Evolutionary conservation across 495 filamentous ascomycete species (phyloP), one percentile per base, ranked within the genome.

Genomic region (Penicillium cataractarum): DNA sequence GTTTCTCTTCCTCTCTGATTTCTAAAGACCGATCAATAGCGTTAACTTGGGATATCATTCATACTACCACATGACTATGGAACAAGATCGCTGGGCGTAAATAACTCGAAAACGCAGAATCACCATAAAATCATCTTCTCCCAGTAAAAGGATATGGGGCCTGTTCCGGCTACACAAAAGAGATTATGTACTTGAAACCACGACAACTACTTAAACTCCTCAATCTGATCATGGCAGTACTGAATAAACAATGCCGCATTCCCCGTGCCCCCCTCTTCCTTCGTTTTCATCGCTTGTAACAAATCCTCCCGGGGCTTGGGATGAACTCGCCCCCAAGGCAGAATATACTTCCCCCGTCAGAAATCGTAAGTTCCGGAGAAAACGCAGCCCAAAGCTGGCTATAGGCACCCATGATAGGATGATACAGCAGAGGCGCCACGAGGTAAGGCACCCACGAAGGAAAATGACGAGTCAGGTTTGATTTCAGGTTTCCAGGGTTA

Each of bases 251-350:
- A 4, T 7, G 22, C 48, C 10, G 58, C 58, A 44, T n/a, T 10
- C 2, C 48, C 46, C 13, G 48, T 52, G 0, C 49, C 57, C 21
- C 57, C 48, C 6, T 40, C 58, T 15, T 29, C 58, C 22, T 24
- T 60, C 24, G 21, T 4, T 13, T 19, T 60, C 58, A 60, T 60
- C 2, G 48, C 58, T 17, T 4, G 22, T 2, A 53, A 15, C 58
- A 60, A 44, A 22, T 60, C 58, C 48, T 59, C 24, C 9, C 58
- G 42, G 10, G 58, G 49, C 13, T 31, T 53, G 2, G 49, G 52
- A 68, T 74, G 62, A 4, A 73, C 3, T 4, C 76, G 67, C 4
- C 81, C 80, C 78, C 78, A 83, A 2, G 80, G 81, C 6, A 79
- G 40, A 0, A 77, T 52, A 63, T 78, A 81, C 15, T 56, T 64